Evolutionary conservation across 495 filamentous ascomycete species (phyloP), one percentile per base, ranked within the genome.

Genomic region (Penicillium odoratum): DNA sequence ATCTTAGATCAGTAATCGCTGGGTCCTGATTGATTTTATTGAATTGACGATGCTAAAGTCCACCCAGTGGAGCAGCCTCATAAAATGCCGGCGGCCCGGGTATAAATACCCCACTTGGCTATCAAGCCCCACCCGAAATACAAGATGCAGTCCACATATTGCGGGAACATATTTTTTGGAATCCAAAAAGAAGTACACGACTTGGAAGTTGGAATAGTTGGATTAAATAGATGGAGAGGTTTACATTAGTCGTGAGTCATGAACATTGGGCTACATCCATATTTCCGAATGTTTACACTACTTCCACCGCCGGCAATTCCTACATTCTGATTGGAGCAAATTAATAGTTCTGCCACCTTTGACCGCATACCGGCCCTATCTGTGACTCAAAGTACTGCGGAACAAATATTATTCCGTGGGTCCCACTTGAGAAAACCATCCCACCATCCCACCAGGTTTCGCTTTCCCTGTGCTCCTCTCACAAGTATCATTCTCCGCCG

Each of bases 401-500:
- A 36, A 11, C 33, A 36, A 36, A 36, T 36, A 36, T 36, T 36
- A 36, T 13, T 36, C 33, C 33, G 33, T 11, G 2, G 33, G 33
- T 36, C 33, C 33, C 33, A 36, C 33, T 36, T 36, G 33, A 36
- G 33, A 36, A 36, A 36, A 36, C 33, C 33, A 36, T 36, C 33
- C 33, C 33, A 36, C 33, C 33, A 36, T 36, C 33, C 33, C 33
- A 36, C 33, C 33, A 36, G 33, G 9, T 11, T 11, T 36, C 33
- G 9, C 33, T 10, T 4, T 36, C 33, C 33, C 33, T 36, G 33
- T 1, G 7, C 33, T 21, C 21, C 21, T 21, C 21, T 36, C 33
- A 36, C 33, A 36, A 36, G 33, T 36, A 13, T 36, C 33, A 36
- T 48, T 10, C 33, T 36, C 33, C 33, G 33, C 45, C 30, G 63